Conservation (phyloP, 2,329 filamentous ascomycete genomes). For the Ophiocordyceps robertsii region DNA sequence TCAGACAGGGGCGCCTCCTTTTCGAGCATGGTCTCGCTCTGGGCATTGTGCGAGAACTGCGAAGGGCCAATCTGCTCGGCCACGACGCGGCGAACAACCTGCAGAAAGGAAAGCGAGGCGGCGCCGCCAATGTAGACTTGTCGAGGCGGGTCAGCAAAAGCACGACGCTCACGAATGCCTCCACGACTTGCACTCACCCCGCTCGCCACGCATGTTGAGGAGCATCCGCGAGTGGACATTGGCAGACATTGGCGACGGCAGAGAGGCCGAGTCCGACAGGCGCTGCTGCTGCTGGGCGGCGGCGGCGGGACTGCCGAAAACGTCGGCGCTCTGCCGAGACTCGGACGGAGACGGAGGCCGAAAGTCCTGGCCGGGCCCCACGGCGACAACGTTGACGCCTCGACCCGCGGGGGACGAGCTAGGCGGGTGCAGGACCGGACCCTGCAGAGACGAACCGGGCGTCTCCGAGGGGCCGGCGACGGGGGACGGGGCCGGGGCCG, state of each 20-base stretch:
- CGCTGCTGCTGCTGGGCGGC: background rate
- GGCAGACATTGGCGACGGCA: conserved; percentile 3
- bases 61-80: conserved; percentile 39
- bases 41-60: conserved; percentile 35
- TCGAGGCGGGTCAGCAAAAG: background rate
- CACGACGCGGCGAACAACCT: conserved; percentile 33
- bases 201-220: conserved; percentile 36
- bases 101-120: conserved; percentile 40
- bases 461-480: background rate
- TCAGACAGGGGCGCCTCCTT: conserved; percentile 16
- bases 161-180: background rate
- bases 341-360: conserved; percentile 16
- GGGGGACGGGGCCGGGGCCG: background rate
- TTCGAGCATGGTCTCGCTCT: conserved; percentile 39
- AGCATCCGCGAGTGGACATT: conserved; percentile 27
- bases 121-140: conserved; percentile 35
- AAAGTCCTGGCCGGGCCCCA: conserved; percentile 5
- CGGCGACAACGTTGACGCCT: background rate
- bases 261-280: background rate
- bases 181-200: conserved; percentile 27
- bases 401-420: background rate
- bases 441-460: background rate
- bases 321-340: conserved; percentile 12
- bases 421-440: background rate
- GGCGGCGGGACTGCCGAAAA: conserved; percentile 1